Evolutionary conservation across 2,329 filamentous ascomycete genomes (phyloP), one percentile per base, ranked within the genome.

Genomic region (Fusarium sp.): DNA sequence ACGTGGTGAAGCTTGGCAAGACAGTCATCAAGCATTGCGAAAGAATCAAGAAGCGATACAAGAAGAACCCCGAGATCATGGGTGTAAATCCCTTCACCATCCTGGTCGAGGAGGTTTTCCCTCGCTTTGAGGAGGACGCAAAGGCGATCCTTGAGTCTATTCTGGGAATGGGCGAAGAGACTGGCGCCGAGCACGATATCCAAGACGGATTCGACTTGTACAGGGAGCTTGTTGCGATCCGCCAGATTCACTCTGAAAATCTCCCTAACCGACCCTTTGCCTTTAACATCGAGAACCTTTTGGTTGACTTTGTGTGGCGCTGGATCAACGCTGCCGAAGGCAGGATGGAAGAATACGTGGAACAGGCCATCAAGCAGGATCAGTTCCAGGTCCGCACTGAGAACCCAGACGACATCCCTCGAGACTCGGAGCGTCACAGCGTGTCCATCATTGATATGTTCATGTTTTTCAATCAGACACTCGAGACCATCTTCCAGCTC

Each of bases 171-270:
- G 91, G 93, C 24, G 89, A 92, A 73, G 88, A 90, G 36, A 90
- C 88, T 61, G 91, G 90, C 16, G 88, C 91, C 64, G 94, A 98
- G 76, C 91, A 98, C 57, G 92, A 93, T 42, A 90, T 98, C 29
- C 90, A 98, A 78, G 96, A 99, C 81, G 96, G 96, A 0, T 98
- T 99, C 80, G 94, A 97, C 75, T 85, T 99, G 20, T 99, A 99
- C 84, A 93, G 91, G 78, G 94, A 97, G 78, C 86, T 99, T 65
- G 92, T 96, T 22, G 92, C 93, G 73, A 94, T 98, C 69, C 92
- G 96, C 33, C 88, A 89, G 36, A 94, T 97, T 29, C 95, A 98
- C 80, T 87, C 89, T 9, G 89, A 93, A 71, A 92, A 91, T 24
- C 87, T 98, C 20, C 94, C 94, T 0, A 87, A 87, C 73, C 86